Evolutionary conservation across 192 early-diverging fungal genomes (phyloP).

Genomic region (Entomortierella lignicola): DNA sequence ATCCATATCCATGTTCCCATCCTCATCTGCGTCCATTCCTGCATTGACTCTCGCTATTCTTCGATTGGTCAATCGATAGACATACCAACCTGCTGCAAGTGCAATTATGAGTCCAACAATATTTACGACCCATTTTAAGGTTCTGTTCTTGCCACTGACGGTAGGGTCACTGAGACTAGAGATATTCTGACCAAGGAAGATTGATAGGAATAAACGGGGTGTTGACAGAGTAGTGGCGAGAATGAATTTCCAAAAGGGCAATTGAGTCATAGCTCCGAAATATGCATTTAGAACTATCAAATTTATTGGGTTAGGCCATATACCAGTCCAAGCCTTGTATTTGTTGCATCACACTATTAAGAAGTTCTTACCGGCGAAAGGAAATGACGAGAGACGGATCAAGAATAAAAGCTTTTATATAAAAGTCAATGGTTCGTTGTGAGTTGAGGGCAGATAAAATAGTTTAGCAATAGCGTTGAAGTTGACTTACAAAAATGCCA

Average conservation of each 20-base stretch:
- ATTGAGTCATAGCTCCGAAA: constrained; percentile 38
- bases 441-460: neutral
- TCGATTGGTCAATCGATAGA: constrained; percentile 24
- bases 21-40: constrained; percentile 22
- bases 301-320: neutral
- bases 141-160: constrained; percentile 22
- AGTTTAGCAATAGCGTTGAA: neutral
- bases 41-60: constrained; percentile 38
- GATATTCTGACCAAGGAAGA: constrained; percentile 45
- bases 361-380: constrained; percentile 21
- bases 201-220: constrained; percentile 33
- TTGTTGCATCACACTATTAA: neutral
- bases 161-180: constrained; percentile 26
- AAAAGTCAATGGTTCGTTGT: neutral
- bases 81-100: constrained; percentile 28
- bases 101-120: constrained; percentile 25
- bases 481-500: constrained; percentile 34
- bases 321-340: neutral
- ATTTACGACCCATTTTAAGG: constrained; percentile 31
- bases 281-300: constrained; percentile 37
- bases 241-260: constrained; percentile 45
- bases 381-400: constrained; percentile 45
- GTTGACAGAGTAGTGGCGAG: constrained; percentile 29
- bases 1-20: neutral
- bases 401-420: constrained; percentile 30